Conservation (phyloP, 306 rosid species). For the Rosa chinensis region DNA sequence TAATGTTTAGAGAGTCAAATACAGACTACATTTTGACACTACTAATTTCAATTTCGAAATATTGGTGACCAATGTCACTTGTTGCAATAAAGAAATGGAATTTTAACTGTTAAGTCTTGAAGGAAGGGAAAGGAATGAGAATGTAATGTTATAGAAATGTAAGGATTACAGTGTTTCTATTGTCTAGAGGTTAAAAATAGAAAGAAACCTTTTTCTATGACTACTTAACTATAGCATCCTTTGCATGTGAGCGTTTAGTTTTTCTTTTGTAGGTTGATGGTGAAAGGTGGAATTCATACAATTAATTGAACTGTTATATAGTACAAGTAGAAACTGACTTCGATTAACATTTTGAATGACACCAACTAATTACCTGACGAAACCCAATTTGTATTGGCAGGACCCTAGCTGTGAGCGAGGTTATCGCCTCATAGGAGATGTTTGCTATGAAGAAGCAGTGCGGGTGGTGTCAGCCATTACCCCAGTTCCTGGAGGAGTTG, state of each 20-base stretch:
- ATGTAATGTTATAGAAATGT: neutral
- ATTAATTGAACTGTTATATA: neutral
- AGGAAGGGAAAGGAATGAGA: neutral
- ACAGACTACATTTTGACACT: neutral
- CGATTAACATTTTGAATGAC: neutral
- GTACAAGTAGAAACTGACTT: neutral
- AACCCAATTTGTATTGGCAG: constrained; percentile 32
- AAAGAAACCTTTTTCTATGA: neutral
- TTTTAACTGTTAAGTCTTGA: neutral
- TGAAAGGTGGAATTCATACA: neutral
- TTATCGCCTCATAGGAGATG: constrained; percentile 67
- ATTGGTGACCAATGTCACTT: neutral
- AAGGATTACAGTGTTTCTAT: neutral
- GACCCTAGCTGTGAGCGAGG: constrained; percentile 70
- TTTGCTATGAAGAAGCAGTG: constrained; percentile 77
- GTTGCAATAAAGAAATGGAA: neutral
- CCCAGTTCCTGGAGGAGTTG: constrained; percentile 95
- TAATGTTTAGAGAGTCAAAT: neutral
- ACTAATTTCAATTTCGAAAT: neutral
- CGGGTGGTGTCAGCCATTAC: constrained; percentile 69
- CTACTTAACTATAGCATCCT: neutral
- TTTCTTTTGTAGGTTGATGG: neutral
- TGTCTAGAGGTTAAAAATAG: neutral
- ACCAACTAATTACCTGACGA: neutral
- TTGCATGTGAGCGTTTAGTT: neutral